Base-by-base conservation (phyloP, 768 basidiomycete species). In the Tulasnella sp. region DNA sequence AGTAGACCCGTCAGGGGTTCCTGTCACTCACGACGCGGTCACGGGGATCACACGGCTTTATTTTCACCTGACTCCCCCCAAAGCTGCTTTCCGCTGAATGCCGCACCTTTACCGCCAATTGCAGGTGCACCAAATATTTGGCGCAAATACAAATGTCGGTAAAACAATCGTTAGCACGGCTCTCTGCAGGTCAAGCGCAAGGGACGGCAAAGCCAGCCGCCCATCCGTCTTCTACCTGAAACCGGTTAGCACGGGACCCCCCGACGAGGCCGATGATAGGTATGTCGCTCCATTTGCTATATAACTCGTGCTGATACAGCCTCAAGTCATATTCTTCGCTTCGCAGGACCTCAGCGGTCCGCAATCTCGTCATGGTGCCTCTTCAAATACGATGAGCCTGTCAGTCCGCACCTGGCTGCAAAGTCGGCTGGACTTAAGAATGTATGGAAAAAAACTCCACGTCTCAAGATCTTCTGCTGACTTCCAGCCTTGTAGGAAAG, bases 141-240 rank as follows among this genome's bases (percentile, higher is more conserved):
- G 97, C 42, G 96, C 97, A 0, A 98, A 97, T 85, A 99, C 97
- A 2, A 92, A 96, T 85, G 96, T 98, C 74, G 97, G 97, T 38
- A 98, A 99, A 86, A 98, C 97, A 0, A 89, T 98, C 79, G 87
- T 98, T 77, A 93, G 95, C 0, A 90, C 96, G 2, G 94, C 94
- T 0, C 90, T 99, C 46, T 90, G 92, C 94, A 0, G 94, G 94
- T 91, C 91, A 0, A 84, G 88, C 1, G 86, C 84, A 77, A 86
- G 71, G 58, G 7, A 82, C 27, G n/a, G 38, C 19, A 72, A 24
- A 62, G 77, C 27, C 38, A 24, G 39, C 68, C 5, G 36, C 24
- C 68, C 79, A 21, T 77, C 83, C 52, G 85, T 86, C 5, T 85
- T 84, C 48, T 88, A 88, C 82, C 81, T 88, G 72, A 99, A 99